Evolutionary conservation across 2,329 filamentous ascomycete genomes (phyloP).

Genomic region (Colletotrichum paranaense): DNA sequence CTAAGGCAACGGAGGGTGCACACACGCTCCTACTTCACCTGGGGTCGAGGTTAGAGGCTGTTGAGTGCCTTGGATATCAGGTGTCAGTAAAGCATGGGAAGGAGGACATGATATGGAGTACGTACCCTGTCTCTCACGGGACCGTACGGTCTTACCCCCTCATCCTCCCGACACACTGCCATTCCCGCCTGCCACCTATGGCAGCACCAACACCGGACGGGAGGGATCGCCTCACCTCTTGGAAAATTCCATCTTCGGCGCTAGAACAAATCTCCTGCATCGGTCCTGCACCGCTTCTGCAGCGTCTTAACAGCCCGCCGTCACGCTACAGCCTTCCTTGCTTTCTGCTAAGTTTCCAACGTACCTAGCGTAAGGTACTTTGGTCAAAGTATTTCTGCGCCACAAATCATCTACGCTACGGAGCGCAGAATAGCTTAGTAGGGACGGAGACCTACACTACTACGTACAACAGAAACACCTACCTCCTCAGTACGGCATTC

Average conservation of each 20-base stretch:
- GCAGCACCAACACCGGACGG: neutral
- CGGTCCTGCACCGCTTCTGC: constrained; percentile 5
- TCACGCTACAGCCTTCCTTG: neutral
- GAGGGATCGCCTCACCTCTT: constrained; percentile 1
- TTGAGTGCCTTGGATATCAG: too few species aligned
- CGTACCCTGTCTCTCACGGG: too few species aligned
- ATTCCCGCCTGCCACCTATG: neutral
- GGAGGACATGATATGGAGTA: too few species aligned
- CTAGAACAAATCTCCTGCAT: constrained; percentile 32
- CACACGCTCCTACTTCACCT: too few species aligned
- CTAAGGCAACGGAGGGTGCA: too few species aligned
- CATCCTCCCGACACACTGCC: neutral
- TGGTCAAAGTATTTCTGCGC: neutral
- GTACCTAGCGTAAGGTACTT: neutral
- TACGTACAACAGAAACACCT: neutral
- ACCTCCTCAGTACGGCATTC: neutral
- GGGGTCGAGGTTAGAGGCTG: too few species aligned
- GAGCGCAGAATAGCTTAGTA: too few species aligned
- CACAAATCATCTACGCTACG: neutral
- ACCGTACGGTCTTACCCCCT: neutral
- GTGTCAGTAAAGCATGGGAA: too few species aligned
- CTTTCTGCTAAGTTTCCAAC: neutral
- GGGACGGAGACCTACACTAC: too few species aligned
- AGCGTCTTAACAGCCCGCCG: neutral
- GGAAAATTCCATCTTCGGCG: constrained; percentile 32